Evolutionary conservation across 331 rosid genomes (phyloP).

Genomic region (Quercus phellos): DNA sequence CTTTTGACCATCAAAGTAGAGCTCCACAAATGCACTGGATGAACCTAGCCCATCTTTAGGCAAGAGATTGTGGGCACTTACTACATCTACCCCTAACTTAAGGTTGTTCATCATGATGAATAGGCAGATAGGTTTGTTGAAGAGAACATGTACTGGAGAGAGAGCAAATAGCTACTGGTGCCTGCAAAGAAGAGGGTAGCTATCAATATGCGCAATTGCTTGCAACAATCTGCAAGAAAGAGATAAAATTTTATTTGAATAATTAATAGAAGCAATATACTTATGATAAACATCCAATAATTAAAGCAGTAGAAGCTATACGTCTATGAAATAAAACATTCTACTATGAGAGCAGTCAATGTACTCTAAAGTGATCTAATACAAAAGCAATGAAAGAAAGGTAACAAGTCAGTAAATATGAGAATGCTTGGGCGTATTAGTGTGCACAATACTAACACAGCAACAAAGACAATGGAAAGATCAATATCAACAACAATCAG

Average conservation of each 20-base stretch:
- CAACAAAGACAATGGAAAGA: no score
- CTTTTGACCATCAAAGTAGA: constrained; percentile 69
- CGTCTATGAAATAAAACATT: neutral
- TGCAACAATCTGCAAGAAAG: neutral
- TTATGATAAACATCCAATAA: neutral
- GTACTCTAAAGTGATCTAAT: neutral
- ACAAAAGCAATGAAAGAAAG: neutral
- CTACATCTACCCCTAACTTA: constrained; percentile 85
- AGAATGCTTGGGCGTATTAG: no score
- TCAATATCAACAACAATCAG: no score
- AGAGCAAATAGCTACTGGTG: neutral
- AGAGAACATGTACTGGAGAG: neutral
- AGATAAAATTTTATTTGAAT: neutral
- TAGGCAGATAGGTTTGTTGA: neutral
- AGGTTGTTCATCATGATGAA: constrained; percentile 44
- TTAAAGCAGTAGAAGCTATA: neutral
- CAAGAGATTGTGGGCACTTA: constrained; percentile 76
- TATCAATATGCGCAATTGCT: neutral
- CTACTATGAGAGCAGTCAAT: neutral
- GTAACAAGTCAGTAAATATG: no score
- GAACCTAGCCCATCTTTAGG: constrained; percentile 84
- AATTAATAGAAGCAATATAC: neutral
- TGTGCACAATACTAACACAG: no score
- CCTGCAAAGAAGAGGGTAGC: neutral
- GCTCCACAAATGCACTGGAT: constrained; percentile 64